Conservation (phyloP, 495 filamentous ascomycete species). For the Penicillium subrubescens region DNA sequence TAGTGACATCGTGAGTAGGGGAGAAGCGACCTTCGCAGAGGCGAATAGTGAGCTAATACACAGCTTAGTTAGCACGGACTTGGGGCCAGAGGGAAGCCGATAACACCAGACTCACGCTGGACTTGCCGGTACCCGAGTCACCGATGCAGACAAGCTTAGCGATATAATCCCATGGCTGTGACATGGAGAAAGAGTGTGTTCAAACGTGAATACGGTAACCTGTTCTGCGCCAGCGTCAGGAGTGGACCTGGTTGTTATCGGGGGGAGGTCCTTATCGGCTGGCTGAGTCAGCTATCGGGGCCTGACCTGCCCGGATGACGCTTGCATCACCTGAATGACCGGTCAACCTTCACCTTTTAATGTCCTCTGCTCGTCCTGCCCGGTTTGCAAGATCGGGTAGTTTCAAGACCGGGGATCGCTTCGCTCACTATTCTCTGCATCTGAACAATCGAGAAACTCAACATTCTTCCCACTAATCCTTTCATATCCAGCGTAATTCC, state of each 20-base stretch:
- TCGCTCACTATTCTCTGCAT: slow-evolving; percentile 1
- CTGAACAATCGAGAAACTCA: not conserved
- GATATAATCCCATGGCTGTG: slow-evolving; percentile 94
- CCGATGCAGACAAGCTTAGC: slow-evolving; percentile 98
- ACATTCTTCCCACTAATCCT: slow-evolving; percentile 7
- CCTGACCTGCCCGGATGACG: slow-evolving; percentile 47
- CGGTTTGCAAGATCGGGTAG: slow-evolving; percentile 6
- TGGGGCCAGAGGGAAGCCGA: not conserved
- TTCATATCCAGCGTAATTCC: slow-evolving; percentile 18
- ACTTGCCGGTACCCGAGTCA: slow-evolving; percentile 92
- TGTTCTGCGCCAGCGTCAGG: slow-evolving; percentile 2
- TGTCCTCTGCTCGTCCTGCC: slow-evolving; percentile 3
- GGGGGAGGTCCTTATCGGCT: slow-evolving; percentile 4
- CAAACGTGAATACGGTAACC: slow-evolving; percentile 1
- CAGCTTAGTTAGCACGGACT: slow-evolving; percentile 10
- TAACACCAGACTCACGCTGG: slow-evolving; percentile 52
- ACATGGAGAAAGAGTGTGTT: slow-evolving; percentile 56
- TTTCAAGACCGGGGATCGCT: not conserved
- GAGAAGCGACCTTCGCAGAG: slow-evolving; percentile 97
- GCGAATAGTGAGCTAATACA: slow-evolving; percentile 76
- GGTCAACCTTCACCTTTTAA: slow-evolving; percentile 5
- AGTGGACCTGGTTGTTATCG: slow-evolving; percentile 12
- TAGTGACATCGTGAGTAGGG: slow-evolving; percentile 91
- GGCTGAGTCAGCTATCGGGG: slow-evolving; percentile 48
- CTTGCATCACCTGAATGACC: slow-evolving; percentile 33